phyloP scores from a whole-genome alignment of 2,329 filamentous ascomycete species.

The Aspergillus carbonarius region DNA sequence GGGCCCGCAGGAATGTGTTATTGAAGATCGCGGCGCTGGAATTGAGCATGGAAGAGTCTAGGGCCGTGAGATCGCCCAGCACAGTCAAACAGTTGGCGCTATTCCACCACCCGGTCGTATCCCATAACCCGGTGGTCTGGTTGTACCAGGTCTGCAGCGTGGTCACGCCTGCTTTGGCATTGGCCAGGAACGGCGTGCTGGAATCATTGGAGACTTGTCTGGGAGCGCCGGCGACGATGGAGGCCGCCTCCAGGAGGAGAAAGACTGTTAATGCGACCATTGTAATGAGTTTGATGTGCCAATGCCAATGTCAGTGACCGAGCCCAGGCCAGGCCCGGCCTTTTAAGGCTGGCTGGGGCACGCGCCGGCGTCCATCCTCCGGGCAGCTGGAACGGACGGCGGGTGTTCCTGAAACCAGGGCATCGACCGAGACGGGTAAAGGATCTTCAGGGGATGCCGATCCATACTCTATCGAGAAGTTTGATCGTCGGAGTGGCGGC shows the following conservation, averaged over 20 bases:
- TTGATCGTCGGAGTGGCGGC: too few species aligned
- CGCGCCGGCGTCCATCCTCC: too few species aligned
- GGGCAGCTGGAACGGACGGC: too few species aligned
- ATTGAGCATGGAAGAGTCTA: not conserved
- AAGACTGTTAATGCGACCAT: not conserved
- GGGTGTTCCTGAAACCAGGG: too few species aligned
- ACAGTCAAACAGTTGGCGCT: conserved; percentile 3
- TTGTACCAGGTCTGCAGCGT: conserved; percentile 3
- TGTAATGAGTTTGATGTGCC: too few species aligned
- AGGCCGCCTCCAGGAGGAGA: not conserved
- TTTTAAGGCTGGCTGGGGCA: too few species aligned
- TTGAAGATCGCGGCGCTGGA: not conserved
- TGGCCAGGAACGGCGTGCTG: not conserved
- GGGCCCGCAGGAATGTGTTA: not conserved
- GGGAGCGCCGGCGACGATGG: not conserved
- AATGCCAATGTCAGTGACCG: too few species aligned
- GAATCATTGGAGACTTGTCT: not conserved
- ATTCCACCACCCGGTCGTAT: conserved; percentile 4
- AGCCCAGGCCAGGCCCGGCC: too few species aligned
- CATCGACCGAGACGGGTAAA: too few species aligned
- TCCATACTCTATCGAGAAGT: too few species aligned
- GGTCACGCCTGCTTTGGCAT: not conserved
- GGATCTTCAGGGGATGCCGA: too few species aligned
- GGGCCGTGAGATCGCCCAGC: not conserved
- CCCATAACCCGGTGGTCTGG: not conserved